These are phyloP conservation scores for Fomitopsis pulvina DNA, from an alignment of 768 basidiomycete species.

Conservation along the genomic window DNA sequence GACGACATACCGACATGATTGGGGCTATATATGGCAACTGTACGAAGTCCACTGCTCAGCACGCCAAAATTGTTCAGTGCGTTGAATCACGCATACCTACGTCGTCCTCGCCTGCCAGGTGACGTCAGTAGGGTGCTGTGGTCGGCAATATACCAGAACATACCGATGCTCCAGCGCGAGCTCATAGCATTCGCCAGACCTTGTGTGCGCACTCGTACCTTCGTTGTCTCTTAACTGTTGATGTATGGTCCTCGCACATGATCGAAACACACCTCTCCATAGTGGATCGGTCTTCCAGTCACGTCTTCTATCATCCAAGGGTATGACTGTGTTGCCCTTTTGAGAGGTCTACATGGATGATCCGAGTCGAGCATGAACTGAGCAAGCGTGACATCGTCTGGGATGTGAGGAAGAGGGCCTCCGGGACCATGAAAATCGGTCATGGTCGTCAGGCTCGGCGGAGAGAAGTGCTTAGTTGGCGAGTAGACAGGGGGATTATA, in stretches of 20 bases:
- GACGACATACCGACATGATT: conserved; percentile 46
- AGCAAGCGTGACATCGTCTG: conserved; percentile 44
- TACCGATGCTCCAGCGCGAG: conserved; percentile 37
- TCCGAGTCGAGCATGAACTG: conserved; percentile 46
- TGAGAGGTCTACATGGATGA: conserved; percentile 35
- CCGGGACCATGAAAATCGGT: conserved; percentile 2
- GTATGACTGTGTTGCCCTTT: conserved; percentile 21
- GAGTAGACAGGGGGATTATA: too few relatives aligned
- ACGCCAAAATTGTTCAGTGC: background rate
- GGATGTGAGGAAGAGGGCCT: conserved; percentile 30
- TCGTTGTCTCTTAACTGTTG: background rate
- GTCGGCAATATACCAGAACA: conserved; percentile 9
- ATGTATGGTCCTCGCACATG: conserved; percentile 7
- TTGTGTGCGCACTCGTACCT: conserved; percentile 42
- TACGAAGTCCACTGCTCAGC: background rate
- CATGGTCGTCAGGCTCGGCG: background rate
- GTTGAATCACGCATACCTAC: conserved; percentile 35
- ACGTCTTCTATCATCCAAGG: conserved; percentile 48
- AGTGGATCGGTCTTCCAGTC: conserved; percentile 33
- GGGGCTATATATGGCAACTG: conserved; percentile 59
- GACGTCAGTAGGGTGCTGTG: background rate
- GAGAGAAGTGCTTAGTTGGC: too few relatives aligned
- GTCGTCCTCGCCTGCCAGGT: conserved; percentile 35
- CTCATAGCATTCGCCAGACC: conserved; percentile 43
- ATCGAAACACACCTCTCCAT: conserved; percentile 30